Base-by-base conservation (phyloP, 2,329 filamentous ascomycete genomes). In the Lecanicillium sp. region DNA sequence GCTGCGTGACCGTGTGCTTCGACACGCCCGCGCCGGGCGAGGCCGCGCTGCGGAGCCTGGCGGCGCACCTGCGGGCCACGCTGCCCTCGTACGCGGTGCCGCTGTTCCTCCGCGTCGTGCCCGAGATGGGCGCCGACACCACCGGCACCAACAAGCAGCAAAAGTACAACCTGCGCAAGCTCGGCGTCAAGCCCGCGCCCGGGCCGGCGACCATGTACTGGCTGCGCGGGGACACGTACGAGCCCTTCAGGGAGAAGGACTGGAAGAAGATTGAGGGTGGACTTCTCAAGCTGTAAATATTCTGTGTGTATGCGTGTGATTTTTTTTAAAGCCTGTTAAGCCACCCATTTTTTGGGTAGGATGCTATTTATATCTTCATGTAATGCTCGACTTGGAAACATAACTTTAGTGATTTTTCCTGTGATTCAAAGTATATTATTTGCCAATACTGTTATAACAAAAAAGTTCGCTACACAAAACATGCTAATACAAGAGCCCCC, bases 131-230 rank as follows among this genome's bases (percentile, higher is more conserved):
- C 3, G 74, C 81, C 37, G 64, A 85, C 57, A 74, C 80, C 1
- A 95, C 90, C 4, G 88, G 89, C 0, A 95, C 88, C 40, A 86
- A 88, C 59, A 95, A 95, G 73, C 87, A 93, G 68, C 85, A 90
- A 67, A 95, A 95, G 66, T 79, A 86, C 54, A 66, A 71, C 0
- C 63, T 95, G 54, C 73, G 87, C n/a, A 71, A 74, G 2, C 77
- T 90, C 54, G 89, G 90, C 1, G 86, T 90, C 0, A 78, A 87
- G 58, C 86, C 84, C 0, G 65, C 60, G 4, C 48, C 39, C 9
- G 48, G 49, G 1, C 1, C 62, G 64, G 23, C 55, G 58, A 3
- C 77, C 79, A 27, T 84, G 36, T 84, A 70, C 58, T 90, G 86
- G 84, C 67, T 90, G 14, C 77, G 73, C 56, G 75, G 72, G 0